Base-by-base conservation (phyloP, 306 rosid species). In the Acacia melanoxylon region DNA sequence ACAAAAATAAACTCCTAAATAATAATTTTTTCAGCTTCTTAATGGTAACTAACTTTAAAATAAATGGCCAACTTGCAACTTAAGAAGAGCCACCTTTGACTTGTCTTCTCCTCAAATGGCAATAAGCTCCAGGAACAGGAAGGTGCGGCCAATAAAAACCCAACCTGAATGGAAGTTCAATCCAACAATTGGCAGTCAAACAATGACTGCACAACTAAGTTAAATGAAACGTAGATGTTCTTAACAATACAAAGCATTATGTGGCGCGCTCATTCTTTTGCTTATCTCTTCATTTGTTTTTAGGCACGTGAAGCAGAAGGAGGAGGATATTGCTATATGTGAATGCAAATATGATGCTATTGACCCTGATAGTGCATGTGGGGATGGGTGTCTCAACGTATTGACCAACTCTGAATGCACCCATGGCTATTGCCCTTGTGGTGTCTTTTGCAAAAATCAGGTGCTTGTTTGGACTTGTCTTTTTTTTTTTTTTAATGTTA, bases 341-440 rank as follows among this genome's bases (percentile, higher is more conserved):
- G 98, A 89, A 78, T 95, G 99, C 90, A 87, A 83, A 84, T 81
- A 86, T 69, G 72, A 87, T 70, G 79, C 45, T 11, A 70, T 73
- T 46, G 86, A 88, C 65, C 90, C 88, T 74, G 94, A 89, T 27
- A 87, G 94, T 85, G 90, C 95, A 69, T 95, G 99, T 78, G 97
- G 93, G n/a, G 98, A 95, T 25, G 74, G 91, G 45, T 95, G 99
- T 87, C 87, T 92, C 89, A 95, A 95, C 85, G 92, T 95, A 49
- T 80, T 90, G 49, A 95, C 98, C 80, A 93, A 91, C 91, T 90
- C 95, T 4, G 99, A 95, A 86, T 95, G 99, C 91, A 88, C 99
- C 70, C 95, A 93, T 74, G 94, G 89, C 29, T 83, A 87, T 82
- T 95, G 99, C 85, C 93, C 92, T 46, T 90, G 92, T 72, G 95